Base-by-base conservation (phyloP, 2,329 filamentous ascomycete genomes). In the Lachnellula cervina region DNA sequence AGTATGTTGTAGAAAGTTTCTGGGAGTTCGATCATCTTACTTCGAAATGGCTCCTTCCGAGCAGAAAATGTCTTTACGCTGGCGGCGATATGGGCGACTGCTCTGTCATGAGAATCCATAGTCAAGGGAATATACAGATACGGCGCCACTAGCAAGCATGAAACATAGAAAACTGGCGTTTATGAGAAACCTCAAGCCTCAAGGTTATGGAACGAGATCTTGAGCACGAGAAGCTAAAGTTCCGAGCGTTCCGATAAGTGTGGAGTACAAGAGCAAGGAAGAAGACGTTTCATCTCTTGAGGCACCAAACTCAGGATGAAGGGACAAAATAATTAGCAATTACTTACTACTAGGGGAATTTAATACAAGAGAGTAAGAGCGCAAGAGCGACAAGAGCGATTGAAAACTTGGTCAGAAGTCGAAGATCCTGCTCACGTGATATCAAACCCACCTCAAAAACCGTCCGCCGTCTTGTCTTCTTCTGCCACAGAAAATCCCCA, bases 71-170 rank as follows among this genome's bases (percentile, higher is more conserved):
- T 52, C 17, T 42, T 40, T 13, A 65, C 52, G 16, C 40, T 51
- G 3, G 56, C 45, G 32, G 62, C 52, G 42, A 67, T 63, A 1
- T 21, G 23, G 23, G 62, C 51, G 1, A 66, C 63, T n/a, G 57
- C 62, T 40, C 42, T 35, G 23, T 58, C 46, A 50, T 68, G 62
- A 28, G 14, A 38, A 7, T 67, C 62, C 62, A 65, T 68, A 49
- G n/a, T 55, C 9, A 7, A 11, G 9, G 28, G 28, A 9, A 11
- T 32, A 32, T 32, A 32, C 9, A 13, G 3, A 32, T 32, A 32
- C 28, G 9, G 28, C 9, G 28, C 28, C 3, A 32, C 9, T 32
- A 3, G 28, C 28, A 13, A 9, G 28, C 9, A 32, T 32, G 28
- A 32, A 32, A 32, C 28, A 32, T 9, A 32, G 9, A 32, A 23